Percentiles rank a stretch among this genome's conserved stretches.
Conservation (phyloP, 1,284 basidiomycete genomes). For the Ceratobasidium sp. region DNA sequence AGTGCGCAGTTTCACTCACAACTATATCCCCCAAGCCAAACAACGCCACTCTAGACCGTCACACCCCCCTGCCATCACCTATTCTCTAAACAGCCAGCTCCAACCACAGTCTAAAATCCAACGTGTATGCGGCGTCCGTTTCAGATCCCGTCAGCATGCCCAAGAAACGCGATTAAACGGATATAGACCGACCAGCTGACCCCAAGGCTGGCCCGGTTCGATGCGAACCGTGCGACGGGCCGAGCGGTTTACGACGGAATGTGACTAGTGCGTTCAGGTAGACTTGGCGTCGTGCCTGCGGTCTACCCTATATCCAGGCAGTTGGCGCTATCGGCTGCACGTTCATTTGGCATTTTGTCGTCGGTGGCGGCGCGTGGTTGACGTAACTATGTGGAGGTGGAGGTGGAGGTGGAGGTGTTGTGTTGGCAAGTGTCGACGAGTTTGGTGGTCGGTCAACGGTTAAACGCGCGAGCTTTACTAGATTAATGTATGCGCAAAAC, state of each 20-base stretch:
- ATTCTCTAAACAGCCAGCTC: not conserved
- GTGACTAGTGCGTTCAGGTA: not conserved
- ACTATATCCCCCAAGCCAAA: too few species aligned
- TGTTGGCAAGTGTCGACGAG: not conserved
- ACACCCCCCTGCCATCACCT: not conserved
- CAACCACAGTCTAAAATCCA: not conserved
- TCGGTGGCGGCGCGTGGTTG: not conserved
- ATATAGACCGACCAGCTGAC: not conserved
- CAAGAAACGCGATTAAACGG: not conserved
- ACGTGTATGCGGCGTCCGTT: constrained; percentile 22
- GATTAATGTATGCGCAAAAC: too few species aligned
- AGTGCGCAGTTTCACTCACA: too few species aligned
- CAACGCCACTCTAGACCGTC: too few species aligned
- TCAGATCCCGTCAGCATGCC: not conserved
- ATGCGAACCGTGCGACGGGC: not conserved
- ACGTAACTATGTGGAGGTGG: not conserved
- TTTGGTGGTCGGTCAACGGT: not conserved
- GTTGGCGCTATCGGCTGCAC: not conserved
- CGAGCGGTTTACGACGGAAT: not conserved
- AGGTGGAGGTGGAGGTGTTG: not conserved
- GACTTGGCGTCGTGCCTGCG: not conserved
- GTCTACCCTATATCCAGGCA: not conserved
- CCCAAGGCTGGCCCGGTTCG: not conserved
- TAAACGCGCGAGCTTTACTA: too few species aligned
- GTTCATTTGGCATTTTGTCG: not conserved